Percentiles rank a stretch among this genome's conserved stretches.
Conservation (phyloP, 2,329 filamentous ascomycete species). For the Hortaea werneckii region DNA sequence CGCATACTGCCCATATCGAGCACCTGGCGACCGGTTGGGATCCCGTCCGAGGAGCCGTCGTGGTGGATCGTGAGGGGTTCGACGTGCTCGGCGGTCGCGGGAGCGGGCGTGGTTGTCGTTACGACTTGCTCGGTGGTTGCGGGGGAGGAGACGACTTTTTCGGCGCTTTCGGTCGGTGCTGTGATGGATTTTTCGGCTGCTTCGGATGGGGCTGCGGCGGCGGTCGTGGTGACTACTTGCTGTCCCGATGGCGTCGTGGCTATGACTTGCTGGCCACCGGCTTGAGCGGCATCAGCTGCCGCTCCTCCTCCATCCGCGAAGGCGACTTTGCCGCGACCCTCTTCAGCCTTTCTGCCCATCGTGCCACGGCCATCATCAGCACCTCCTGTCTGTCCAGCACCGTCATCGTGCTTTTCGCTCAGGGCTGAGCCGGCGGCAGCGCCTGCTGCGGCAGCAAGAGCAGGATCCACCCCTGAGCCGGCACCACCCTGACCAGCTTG, state of each 20-base stretch:
- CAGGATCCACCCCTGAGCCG: not conserved
- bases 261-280: not conserved
- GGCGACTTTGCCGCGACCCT: conserved; percentile 15
- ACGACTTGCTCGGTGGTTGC: not conserved
- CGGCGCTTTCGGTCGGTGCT: not conserved
- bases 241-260: not conserved
- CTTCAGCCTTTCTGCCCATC: conserved; percentile 15
- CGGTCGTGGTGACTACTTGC: not conserved
- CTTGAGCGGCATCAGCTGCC: not conserved
- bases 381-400: not conserved
- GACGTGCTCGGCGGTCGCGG: conserved; percentile 1
- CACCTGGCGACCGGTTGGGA: conserved; percentile 9
- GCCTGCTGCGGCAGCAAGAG: not conserved
- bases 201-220: not conserved
- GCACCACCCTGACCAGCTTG: not conserved
- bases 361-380: conserved; percentile 9
- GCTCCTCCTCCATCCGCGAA: conserved; percentile 7
- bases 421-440: not conserved
- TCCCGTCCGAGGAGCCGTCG: conserved; percentile 9
- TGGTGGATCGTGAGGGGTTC: conserved; percentile 10
- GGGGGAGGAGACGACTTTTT: not conserved
- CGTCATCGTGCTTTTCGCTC: not conserved
- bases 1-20: conserved; percentile 13
- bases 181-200: not conserved
- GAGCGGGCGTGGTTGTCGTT: not conserved